Percentiles rank a stretch among this genome's conserved stretches.
Evolutionary conservation across 2,329 filamentous ascomycete species (phyloP).

Genomic region (Penicillium aurantiogriseum): DNA sequence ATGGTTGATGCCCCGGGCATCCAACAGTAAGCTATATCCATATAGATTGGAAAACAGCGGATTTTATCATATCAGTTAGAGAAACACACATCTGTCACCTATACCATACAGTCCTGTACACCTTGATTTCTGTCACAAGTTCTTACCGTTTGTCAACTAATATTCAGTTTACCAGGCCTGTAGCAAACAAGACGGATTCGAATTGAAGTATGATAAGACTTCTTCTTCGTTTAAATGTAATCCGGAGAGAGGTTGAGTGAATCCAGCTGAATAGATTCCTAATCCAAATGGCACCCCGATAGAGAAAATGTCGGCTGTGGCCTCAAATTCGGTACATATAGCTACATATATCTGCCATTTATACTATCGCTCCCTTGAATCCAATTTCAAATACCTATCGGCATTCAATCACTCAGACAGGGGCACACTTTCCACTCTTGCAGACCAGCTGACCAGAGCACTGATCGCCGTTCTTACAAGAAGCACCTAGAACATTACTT

Average conservation of each 20-base stretch:
- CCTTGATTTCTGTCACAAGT: no score
- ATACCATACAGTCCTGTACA: no score
- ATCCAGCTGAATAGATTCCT: neutral
- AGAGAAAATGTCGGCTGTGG: neutral
- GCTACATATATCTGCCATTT: no score
- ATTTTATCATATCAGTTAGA: no score
- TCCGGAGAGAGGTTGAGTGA: neutral
- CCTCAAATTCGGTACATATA: neutral
- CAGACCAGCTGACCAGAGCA: slow-evolving; percentile 13
- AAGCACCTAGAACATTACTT: slow-evolving; percentile 7
- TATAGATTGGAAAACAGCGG: no score
- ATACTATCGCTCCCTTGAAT: neutral
- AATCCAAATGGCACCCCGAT: neutral
- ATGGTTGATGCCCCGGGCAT: no score
- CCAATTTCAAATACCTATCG: no score
- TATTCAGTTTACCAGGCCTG: no score
- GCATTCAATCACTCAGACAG: neutral
- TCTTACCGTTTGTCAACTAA: no score
- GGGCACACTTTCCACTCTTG: slow-evolving; percentile 11
- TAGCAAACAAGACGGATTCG: no score
- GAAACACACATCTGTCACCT: no score
- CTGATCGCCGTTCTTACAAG: slow-evolving; percentile 12
- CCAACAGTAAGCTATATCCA: no score
- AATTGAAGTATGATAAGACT: neutral
- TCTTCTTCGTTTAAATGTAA: neutral